Conservation (phyloP, 306 rosid species). For the Cicer cuneatum region DNA sequence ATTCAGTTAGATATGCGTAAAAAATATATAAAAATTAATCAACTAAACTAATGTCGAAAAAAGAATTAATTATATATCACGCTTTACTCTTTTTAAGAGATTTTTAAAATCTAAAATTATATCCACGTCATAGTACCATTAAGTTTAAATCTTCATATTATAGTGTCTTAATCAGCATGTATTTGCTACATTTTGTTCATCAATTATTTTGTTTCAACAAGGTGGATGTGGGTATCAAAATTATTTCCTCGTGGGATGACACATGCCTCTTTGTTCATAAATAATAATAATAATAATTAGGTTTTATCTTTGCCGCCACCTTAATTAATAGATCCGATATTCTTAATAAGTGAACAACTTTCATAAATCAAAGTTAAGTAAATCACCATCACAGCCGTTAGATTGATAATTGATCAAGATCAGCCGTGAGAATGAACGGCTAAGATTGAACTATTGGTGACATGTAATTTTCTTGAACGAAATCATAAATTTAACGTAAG, state of each 20-base stretch:
- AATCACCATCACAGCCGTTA: neutral
- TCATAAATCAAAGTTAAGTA: neutral
- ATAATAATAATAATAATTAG: neutral
- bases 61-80: too few relatives aligned
- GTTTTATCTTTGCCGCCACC: conserved; percentile 24
- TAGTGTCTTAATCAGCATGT: neutral
- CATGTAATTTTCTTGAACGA: conserved; percentile 39
- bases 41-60: too few relatives aligned
- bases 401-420: conserved; percentile 17
- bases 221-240: neutral
- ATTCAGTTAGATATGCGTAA: too few relatives aligned
- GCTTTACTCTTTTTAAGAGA: too few relatives aligned
- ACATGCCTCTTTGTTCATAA: conserved; percentile 18
- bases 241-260: neutral
- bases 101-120: too few relatives aligned
- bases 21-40: too few relatives aligned
- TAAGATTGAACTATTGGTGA: conserved; percentile 32
- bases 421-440: conserved; percentile 12
- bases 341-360: neutral
- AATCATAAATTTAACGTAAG: conserved; percentile 41
- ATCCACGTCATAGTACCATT: too few relatives aligned
- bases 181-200: neutral
- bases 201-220: neutral
- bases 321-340: neutral
- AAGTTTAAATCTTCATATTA: too few relatives aligned